phyloP scores from a whole-genome alignment of 2,329 filamentous ascomycete species.

The Grosmannia clavigera region DNA sequence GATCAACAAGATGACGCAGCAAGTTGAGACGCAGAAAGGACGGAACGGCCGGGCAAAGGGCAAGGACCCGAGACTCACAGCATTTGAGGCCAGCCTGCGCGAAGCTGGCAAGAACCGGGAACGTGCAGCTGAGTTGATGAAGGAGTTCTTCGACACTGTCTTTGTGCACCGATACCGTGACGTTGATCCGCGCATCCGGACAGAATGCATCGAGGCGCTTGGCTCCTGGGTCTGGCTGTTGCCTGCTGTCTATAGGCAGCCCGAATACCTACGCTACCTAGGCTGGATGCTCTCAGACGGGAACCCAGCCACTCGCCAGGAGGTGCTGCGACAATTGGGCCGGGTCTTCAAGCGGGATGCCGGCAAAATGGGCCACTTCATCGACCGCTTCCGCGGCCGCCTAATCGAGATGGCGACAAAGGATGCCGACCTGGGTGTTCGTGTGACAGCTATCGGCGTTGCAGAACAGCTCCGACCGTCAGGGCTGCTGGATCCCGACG shows the following conservation, averaged over 20 bases:
- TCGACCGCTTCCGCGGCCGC: conserved; percentile 76
- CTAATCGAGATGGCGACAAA: conserved; percentile 86
- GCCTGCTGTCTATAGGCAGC: conserved; percentile 81
- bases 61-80: conserved; percentile 61
- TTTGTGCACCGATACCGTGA: conserved; percentile 96
- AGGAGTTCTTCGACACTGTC: conserved; percentile 81
- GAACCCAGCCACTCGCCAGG: conserved; percentile 60
- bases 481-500: conserved; percentile 78
- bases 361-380: conserved; percentile 80
- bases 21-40: conserved; percentile 64
- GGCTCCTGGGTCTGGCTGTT: conserved; percentile 80
- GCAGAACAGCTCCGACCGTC: conserved; percentile 72
- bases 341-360: conserved; percentile 70
- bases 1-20: conserved; percentile 64
- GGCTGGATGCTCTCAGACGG: conserved; percentile 92
- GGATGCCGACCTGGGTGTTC: conserved; percentile 70
- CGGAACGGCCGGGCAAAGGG: conserved; percentile 47
- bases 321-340: conserved; percentile 73
- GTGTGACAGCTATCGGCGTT: conserved; percentile 67
- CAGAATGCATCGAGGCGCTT: conserved; percentile 76
- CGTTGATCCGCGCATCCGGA: conserved; percentile 76
- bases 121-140: conserved; percentile 57
- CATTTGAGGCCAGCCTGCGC: conserved; percentile 59
- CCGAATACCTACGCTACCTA: conserved; percentile 79
- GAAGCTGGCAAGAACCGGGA: conserved; percentile 60